phyloP scores from a whole-genome alignment of 2,329 filamentous ascomycete genomes.

The Cladophialophora carrionii region DNA sequence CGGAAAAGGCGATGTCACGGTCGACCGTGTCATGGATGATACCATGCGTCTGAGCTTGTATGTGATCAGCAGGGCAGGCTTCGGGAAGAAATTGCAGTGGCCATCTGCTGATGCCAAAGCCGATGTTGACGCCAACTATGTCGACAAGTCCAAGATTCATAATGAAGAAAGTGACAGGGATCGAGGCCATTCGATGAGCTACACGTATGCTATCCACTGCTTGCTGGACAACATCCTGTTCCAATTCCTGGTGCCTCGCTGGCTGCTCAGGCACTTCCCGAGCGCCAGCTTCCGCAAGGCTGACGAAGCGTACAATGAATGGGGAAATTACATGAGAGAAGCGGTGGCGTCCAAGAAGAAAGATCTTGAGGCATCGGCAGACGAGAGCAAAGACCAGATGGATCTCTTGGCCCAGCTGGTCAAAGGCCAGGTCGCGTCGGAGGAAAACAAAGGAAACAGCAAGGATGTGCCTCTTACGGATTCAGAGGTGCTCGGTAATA shows the following conservation, averaged over 20 bases:
- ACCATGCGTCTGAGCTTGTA: slow-evolving; percentile 66
- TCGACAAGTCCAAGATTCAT: slow-evolving; percentile 42
- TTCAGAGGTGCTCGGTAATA: slow-evolving; percentile 37
- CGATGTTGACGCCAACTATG: slow-evolving; percentile 50
- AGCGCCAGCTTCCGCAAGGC: slow-evolving; percentile 58
- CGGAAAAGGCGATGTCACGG: slow-evolving; percentile 51
- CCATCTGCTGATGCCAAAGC: slow-evolving; percentile 59
- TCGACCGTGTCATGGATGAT: slow-evolving; percentile 63
- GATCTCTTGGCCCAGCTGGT: slow-evolving; percentile 62
- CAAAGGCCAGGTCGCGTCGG: slow-evolving; percentile 47
- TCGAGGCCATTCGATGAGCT: slow-evolving; percentile 65
- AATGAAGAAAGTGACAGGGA: slow-evolving; percentile 38
- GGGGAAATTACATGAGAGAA: slow-evolving; percentile 70
- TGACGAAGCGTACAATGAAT: slow-evolving; percentile 63
- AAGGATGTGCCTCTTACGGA: slow-evolving; percentile 34
- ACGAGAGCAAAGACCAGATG: slow-evolving; percentile 50
- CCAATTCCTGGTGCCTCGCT: slow-evolving; percentile 63
- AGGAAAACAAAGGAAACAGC: slow-evolving; percentile 27
- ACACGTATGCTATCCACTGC: slow-evolving; percentile 64
- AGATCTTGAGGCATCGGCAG: slow-evolving; percentile 47
- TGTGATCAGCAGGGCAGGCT: slow-evolving; percentile 70
- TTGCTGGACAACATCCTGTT: slow-evolving; percentile 67
- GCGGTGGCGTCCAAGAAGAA: slow-evolving; percentile 65
- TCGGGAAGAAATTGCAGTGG: slow-evolving; percentile 62
- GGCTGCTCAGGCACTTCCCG: slow-evolving; percentile 58